A percentile compares a stretch with the other conserved stretches of the same genome.
phyloP scores from a whole-genome alignment of 2,329 filamentous ascomycete genomes.

The Dactylonectria estremocensis region DNA sequence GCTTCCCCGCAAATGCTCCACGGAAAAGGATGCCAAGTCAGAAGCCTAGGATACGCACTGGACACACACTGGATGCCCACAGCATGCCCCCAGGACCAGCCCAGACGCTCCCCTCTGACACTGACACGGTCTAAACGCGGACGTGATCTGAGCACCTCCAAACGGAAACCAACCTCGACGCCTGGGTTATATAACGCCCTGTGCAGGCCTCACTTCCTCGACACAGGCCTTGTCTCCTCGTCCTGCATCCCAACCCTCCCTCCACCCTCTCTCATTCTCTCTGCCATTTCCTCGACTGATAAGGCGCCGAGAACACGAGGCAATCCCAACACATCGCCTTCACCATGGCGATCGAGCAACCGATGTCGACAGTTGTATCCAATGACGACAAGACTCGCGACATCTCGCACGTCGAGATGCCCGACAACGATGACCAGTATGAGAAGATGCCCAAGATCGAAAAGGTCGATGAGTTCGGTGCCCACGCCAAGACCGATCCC shows the following conservation, averaged over 20 bases:
- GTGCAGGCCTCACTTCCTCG: neutral
- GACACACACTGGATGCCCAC: no score
- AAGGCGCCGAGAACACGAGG: neutral
- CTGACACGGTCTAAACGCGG: neutral
- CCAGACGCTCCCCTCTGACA: neutral
- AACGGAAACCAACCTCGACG: neutral
- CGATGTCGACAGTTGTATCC: constrained; percentile 23
- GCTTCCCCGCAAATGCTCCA: constrained; percentile 6
- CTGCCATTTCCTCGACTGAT: neutral
- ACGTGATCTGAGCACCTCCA: neutral
- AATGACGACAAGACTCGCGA: constrained; percentile 2
- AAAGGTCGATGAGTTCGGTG: constrained; percentile 43
- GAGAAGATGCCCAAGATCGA: constrained; percentile 16
- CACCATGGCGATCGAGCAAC: constrained; percentile 31
- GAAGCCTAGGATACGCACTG: neutral
- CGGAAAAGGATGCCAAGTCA: constrained; percentile 6
- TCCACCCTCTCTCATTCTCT: neutral
- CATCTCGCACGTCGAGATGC: constrained; percentile 38
- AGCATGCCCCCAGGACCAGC: no score
- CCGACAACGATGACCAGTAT: constrained; percentile 34
- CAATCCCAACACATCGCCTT: neutral
- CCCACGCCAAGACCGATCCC: constrained; percentile 39
- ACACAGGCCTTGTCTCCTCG: constrained; percentile 1
- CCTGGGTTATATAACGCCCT: neutral
- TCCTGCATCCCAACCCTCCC: neutral